Base-by-base conservation (phyloP, 345 rosid genomes). In the Salix purpurea region DNA sequence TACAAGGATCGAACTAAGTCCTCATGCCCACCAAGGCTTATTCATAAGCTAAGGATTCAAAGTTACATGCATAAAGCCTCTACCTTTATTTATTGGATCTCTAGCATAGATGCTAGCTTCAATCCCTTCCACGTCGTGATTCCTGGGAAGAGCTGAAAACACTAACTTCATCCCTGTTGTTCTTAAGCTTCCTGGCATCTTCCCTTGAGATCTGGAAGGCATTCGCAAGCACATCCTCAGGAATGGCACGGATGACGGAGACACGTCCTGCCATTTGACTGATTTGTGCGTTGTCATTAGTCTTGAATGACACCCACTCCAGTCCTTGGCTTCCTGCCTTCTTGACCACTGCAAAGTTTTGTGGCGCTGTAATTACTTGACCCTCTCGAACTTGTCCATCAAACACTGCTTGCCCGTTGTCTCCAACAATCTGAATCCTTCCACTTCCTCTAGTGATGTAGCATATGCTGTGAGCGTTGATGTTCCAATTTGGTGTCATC, bases 271-370 rank as follows among this genome's bases (percentile, higher is more conserved):
- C 85, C 11, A 86, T 70, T 8, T 65, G 81, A 74, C 30, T 77
- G 18, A 37, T 66, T 67, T 9, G 24, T 4, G 89, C 83, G 1
- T n/a, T 2, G 52, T 74, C 86, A 23, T 78, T 66, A 5, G 86
- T 86, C 80, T 81, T 76, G 83, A 84, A 80, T 56, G 81, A 65
- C 21, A 86, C 60, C 86, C 84, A 86, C 71, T 84, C 83, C 7
- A 78, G 67, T 37, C 87, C 89, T 21, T 74, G 50, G 14, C 10
- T 52, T 37, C 81, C 67, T 19, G 85, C 89, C 74, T 13, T 77
- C 84, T 84, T 74, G 40, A 84, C 34, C 11, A 74, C 83, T 4
- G 75, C 84, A 54, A 73, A 82, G 74, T 65, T 72, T 48, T 86
- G 87, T 50, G 87, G 84, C 14, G 80, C 79, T 34, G 84, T 79